These are phyloP conservation scores for Pinus taeda DNA, from an alignment of 75 land plant genomes.

Conservation along the genomic window DNA sequence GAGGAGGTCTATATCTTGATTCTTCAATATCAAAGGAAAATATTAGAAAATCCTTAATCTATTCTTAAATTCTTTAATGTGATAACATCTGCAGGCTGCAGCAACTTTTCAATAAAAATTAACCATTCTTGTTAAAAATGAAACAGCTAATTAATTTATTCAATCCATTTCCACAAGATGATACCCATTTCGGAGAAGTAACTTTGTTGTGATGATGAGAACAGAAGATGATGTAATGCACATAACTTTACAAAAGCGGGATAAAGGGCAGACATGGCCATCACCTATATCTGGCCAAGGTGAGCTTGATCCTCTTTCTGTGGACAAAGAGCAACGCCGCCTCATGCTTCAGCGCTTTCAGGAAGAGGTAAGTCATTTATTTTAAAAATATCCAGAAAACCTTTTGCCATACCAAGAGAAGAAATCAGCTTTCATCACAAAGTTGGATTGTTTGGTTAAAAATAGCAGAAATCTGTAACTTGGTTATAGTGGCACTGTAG, in stretches of 20 bases:
- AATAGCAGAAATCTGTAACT: too few species aligned
- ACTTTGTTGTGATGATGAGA: not conserved
- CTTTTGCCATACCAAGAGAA: too few species aligned
- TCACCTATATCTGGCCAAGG: conserved; percentile 87
- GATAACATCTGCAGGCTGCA: too few species aligned
- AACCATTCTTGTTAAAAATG: too few species aligned
- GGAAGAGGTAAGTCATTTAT: conserved; percentile 69
- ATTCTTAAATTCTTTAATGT: too few species aligned
- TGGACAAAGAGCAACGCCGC: conserved; percentile 93
- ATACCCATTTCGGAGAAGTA: not conserved
- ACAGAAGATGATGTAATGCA: conserved; percentile 95
- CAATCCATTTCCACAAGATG: not conserved
- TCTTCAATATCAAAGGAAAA: too few species aligned
- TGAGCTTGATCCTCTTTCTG: conserved; percentile 70
- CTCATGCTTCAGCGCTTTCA: conserved; percentile 97
- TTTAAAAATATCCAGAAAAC: not conserved
- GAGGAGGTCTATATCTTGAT: not conserved
- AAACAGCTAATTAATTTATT: not conserved
- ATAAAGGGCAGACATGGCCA: conserved; percentile 93
- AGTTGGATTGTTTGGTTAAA: too few species aligned
- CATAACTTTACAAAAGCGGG: conserved; percentile 81
- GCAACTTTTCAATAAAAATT: too few species aligned
- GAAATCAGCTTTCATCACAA: too few species aligned
- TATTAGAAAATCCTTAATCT: too few species aligned
- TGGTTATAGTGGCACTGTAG: too few species aligned